Evolutionary conservation across 441 rosid species (phyloP), one percentile per base, ranked within the genome.

Genomic region (Mallotus japonicus): DNA sequence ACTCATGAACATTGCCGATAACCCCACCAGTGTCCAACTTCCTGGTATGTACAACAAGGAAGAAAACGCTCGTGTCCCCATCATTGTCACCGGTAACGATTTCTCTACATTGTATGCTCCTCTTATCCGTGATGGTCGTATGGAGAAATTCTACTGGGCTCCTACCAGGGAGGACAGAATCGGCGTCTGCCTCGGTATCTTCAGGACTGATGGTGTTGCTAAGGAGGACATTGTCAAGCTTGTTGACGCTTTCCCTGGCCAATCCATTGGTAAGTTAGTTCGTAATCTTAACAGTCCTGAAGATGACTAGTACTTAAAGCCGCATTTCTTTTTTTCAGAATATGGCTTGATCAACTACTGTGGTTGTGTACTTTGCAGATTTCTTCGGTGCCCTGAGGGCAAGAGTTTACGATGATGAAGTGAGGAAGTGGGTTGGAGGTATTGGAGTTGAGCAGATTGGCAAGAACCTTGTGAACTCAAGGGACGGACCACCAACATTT

Each of bases 71-170:
- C 90, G 99, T 67, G 99, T 95, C 56, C 99, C 99, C 2, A 84
- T 95, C 84, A 88, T 95, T 1, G 95, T 89, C 85, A 95, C 97
- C 0, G 99, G 91, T 75, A 95, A 95, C 80, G 99, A 95, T 78
- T 95, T 95, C 90, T 95, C 99, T 13, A 95, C 99, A 8, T 68
- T 95, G 72, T 95, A 95, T 51, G 99, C 71, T 65, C 99, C 99
- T 47, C 92, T 95, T 51, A 95, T 95, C 87, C 98, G 99, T 85
- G 99, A 95, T 10, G 99, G 99, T 44, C 97, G 99, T 83, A 95
- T 95, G 99, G 99, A 95, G 95, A 95, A 95, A 65, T 95, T 92
- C 91, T 95, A 95, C 97, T 95, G 98, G 99, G 98, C 99, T 1
- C 98, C 99, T 0, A 92, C 91, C 16, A 87, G 98, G 68, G 99